Evolutionary conservation across 768 basidiomycete genomes (phyloP).

Genomic region (Botryobasidium botryosum): DNA sequence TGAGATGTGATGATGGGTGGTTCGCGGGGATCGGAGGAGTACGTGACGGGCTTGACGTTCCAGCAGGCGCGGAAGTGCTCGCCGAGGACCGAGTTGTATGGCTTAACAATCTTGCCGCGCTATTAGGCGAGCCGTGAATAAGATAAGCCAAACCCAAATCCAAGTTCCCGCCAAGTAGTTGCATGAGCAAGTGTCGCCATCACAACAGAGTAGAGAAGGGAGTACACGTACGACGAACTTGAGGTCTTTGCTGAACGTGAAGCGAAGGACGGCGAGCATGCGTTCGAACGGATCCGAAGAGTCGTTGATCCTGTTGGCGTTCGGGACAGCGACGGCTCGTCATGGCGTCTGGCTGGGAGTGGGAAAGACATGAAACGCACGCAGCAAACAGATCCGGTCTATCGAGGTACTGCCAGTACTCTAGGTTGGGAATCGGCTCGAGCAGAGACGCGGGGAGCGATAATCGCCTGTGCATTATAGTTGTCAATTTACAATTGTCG

Average conservation of each 20-base stretch:
- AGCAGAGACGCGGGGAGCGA: conserved; percentile 85
- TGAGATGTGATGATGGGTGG: conserved; percentile 20
- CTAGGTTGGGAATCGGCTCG: conserved; percentile 88
- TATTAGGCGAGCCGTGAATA: too few species aligned
- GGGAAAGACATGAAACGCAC: conserved; percentile 31
- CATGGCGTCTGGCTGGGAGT: too few species aligned
- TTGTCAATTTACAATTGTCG: too few species aligned
- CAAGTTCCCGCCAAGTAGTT: too few species aligned
- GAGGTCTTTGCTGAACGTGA: conserved; percentile 82
- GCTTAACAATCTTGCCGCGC: conserved; percentile 89
- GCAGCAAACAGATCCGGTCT: conserved; percentile 81
- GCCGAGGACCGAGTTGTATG: conserved; percentile 74
- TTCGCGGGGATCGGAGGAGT: conserved; percentile 30
- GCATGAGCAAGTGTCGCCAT: background rate
- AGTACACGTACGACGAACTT: conserved; percentile 59
- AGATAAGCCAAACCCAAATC: too few species aligned
- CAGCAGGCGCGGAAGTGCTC: conserved; percentile 83
- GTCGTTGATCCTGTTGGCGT: conserved; percentile 60
- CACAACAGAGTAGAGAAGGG: background rate
- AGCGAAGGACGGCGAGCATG: conserved; percentile 83
- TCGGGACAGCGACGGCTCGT: too few species aligned
- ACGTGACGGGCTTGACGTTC: conserved; percentile 51
- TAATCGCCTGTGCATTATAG: conserved; percentile 59
- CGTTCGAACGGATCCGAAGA: conserved; percentile 83
- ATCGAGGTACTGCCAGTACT: conserved; percentile 91